Conservation (phyloP, 768 basidiomycete species). For the Sporobolomyces phaffii region DNA sequence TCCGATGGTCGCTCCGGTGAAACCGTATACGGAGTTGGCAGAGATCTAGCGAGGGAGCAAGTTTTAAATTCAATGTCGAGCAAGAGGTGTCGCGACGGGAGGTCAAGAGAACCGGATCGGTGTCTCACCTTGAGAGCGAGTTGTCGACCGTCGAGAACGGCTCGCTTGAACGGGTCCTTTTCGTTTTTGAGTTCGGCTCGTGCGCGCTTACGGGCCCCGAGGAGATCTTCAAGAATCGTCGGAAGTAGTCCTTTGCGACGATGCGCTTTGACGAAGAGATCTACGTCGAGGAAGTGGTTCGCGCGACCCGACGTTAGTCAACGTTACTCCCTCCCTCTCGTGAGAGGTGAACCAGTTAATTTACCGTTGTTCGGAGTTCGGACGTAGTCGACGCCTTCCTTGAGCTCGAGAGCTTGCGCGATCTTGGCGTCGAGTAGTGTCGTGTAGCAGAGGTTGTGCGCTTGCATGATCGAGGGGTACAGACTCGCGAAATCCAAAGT, state of each 20-base stretch:
- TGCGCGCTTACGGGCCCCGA: conserved; percentile 85
- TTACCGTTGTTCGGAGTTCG: conserved; percentile 92
- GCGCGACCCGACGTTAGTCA: no score
- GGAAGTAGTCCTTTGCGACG: conserved; percentile 84
- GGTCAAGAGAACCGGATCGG: not conserved
- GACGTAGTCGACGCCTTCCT: conserved; percentile 82
- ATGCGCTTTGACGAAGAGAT: conserved; percentile 69
- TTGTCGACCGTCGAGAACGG: conserved; percentile 94
- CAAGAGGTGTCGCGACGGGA: no score
- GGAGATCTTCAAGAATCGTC: conserved; percentile 84
- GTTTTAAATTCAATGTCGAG: no score
- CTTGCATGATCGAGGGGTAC: conserved; percentile 99
- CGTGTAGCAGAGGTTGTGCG: conserved; percentile 97
- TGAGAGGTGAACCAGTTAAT: not conserved
- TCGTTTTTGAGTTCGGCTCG: conserved; percentile 95
- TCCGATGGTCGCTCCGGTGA: conserved; percentile 94
- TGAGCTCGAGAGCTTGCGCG: conserved; percentile 68
- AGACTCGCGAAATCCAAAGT: conserved; percentile 97
- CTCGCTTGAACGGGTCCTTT: conserved; percentile 92
- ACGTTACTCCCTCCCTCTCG: no score
- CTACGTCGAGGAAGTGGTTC: conserved; percentile 49
- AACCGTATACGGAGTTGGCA: conserved; percentile 98
- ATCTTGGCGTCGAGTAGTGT: conserved; percentile 77
- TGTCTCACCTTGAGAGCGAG: conserved; percentile 79
- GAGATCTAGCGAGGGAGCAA: conserved; percentile 87